Evolutionary conservation across 2,329 filamentous ascomycete genomes (phyloP), one percentile per base, ranked within the genome.

Genomic region (Cladophialophora immunda): DNA sequence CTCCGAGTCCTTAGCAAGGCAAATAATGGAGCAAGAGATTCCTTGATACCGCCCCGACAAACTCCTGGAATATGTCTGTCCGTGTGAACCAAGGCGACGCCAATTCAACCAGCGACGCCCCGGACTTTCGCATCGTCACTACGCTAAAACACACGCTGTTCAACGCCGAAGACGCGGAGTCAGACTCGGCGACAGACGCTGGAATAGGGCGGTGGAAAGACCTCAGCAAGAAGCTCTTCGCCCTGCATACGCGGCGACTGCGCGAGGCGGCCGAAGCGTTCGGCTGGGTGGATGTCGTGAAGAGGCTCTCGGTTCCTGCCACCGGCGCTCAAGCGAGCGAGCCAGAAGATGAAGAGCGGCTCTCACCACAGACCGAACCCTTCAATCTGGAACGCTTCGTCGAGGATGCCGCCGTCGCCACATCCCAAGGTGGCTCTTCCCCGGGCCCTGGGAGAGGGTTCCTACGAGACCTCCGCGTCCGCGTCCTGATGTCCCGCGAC

Each of bases 401-500:
- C 11, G 41, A 45, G 30, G 25, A 55, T 11, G 57, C 66, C 11
- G 29, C 54, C 3, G 25, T 22, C n/a, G 47, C 47, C 7, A 19
- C 38, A 25, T 15, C 50, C 15, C n/a, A n/a, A n/a, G n/a, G n/a
- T n/a, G 17, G 25, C 25, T 30, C 25, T 25, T 32, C 29, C 17
- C 29, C 1, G 11, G 30, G 27, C 5, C 64, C 57, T 17, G 17
- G 22, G 15, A 47, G 9, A 17, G 57, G 64, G n/a, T 58, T 13
- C 27, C 50, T 66, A 41, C 45, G 50, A 22, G 56, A 63, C 5
- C 17, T 64, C 27, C 47, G 64, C 34, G 50, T 67, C 17, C 61
- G 66, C 4, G 34, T 71, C 30, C 52, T 70, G n/a, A 45, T 69
- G 30, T 52, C 57, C 52, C 41, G 41, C 15, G 15, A 38, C 13